Evolutionary conservation across 202 grass and related monocot genomes (phyloP).

Genomic region (Carex sylvatica): DNA sequence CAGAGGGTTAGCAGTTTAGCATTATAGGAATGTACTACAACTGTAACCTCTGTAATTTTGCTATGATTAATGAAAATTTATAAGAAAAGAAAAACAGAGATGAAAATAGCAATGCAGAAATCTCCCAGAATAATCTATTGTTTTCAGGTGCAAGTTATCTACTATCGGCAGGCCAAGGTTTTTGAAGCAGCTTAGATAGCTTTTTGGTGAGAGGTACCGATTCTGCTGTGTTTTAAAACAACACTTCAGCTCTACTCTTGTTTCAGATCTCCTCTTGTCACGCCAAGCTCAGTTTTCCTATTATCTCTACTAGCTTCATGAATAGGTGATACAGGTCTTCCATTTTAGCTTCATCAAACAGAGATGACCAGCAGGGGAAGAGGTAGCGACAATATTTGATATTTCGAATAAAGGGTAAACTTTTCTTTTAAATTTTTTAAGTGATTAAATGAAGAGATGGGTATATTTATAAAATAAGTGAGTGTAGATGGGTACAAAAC

Average conservation of each 20-base stretch:
- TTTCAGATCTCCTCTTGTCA: constrained; percentile 82
- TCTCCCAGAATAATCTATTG: constrained; percentile 68
- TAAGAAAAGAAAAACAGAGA: not conserved
- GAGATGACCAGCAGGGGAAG: too few species aligned
- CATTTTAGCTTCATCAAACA: not conserved
- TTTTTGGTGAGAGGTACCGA: constrained; percentile 49
- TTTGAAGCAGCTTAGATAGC: constrained; percentile 72
- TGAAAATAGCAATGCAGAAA: not conserved
- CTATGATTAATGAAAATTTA: too few species aligned
- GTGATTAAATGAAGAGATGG: too few species aligned
- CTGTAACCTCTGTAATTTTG: too few species aligned
- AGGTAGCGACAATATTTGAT: too few species aligned
- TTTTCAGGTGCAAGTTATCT: constrained; percentile 90
- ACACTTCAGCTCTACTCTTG: constrained; percentile 49
- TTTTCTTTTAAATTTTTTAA: too few species aligned
- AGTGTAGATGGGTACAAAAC: too few species aligned
- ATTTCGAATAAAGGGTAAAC: too few species aligned
- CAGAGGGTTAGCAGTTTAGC: too few species aligned
- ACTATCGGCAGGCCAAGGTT: constrained; percentile 79
- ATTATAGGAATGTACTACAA: too few species aligned
- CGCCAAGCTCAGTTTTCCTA: constrained; percentile 73
- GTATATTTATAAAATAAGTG: too few species aligned
- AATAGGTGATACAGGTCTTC: constrained; percentile 59
- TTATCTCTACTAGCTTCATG: constrained; percentile 73
- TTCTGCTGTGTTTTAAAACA: constrained; percentile 48